Base-by-base conservation (phyloP, 2,329 filamentous ascomycete species). In the Fusarium humuli region DNA sequence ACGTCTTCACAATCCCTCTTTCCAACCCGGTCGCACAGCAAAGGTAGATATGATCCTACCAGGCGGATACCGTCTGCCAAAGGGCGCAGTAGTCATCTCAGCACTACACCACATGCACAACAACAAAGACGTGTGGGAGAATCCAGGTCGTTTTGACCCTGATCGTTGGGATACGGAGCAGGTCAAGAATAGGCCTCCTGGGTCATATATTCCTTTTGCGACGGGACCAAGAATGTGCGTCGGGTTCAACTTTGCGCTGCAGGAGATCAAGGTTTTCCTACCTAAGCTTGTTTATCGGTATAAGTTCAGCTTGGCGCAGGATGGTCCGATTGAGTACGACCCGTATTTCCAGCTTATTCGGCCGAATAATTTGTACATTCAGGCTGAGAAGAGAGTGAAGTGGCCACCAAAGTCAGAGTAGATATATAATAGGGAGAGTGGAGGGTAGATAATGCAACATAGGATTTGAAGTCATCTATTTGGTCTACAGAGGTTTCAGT, bases 191-290 rank as follows among this genome's bases (percentile, higher is more conserved):
- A 75, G 83, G 4, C 86, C 84, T 54, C 81, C 82, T 30, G 83
- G 81, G 0, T 79, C 84, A 0, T 91, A 90, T 65, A 79, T 86
- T 5, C 89, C 89, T 0, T 91, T 91, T 62, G 88, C 85, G 0
- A 79, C 83, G 0, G 89, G 89, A 0, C 84, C 81, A 0, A 80
- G 89, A 4, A 84, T 84, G 79, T 91, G 89, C 61, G 86, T 91
- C 47, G 89, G 88, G 0, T 90, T 89, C 81, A 90, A 89, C 75
- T 89, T 90, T 73, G 88, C 88, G 0, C 76, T 90, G 18, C 83
- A 85, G 66, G 87, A 91, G 75, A 81, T 89, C 60, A 90, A 90
- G 79, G 81, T 89, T 4, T 84, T 88, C 72, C 41, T 91, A 59
- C 80, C 83, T 1, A 86, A 90, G 78, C 77, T 91, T 44, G 77